Evolutionary conservation across 306 rosid genomes (phyloP), one percentile per base, ranked within the genome.

Genomic region (Potentilla sterilis): DNA sequence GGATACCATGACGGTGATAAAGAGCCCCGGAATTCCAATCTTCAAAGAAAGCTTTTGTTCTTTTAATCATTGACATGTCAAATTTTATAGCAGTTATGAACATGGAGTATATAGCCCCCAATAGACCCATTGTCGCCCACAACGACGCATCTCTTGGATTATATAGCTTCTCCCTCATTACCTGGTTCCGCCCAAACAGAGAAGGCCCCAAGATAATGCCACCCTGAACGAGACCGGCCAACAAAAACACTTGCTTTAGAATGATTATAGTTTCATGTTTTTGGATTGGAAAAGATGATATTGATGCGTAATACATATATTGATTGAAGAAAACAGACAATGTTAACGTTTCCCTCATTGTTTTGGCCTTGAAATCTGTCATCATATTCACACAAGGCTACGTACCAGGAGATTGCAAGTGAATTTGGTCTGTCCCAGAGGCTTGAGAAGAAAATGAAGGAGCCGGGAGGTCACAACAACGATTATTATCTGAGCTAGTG

Each of bases 371-470:
- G 18, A 14, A 47, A 51, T 48, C 54, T 48, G 15, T 49, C 21
- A 0, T 14, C 6, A 49, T 49, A 49, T 49, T 15, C 55, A 49
- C 7, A 49, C 55, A 3, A 16, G n/a, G 55, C 8, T 49, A 49
- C 55, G 21, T 71, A 86, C 92, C 72, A 88, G 38, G 16, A 81
- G 46, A 61, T 47, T 70, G 87, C 90, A 85, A 64, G 81, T 66
- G 78, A 83, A 80, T 85, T 69, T 86, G 79, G 97, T 85, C 63
- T 90, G 86, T 70, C 40, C 71, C 7, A 91, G 11, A 34, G 97
- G 95, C 79, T 48, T 68, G 52, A 88, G 89, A 69, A 91, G 5
- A 54, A 47, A 73, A 83, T 44, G 67, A 44, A 88, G 12, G 2
- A 7, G 0, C 13, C 80, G 83, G 49, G 89, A 79, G 49, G 51